These are phyloP conservation scores for Rugonectria rugulosa DNA, from an alignment of 2,329 filamentous ascomycete species.

Conservation along the genomic window DNA sequence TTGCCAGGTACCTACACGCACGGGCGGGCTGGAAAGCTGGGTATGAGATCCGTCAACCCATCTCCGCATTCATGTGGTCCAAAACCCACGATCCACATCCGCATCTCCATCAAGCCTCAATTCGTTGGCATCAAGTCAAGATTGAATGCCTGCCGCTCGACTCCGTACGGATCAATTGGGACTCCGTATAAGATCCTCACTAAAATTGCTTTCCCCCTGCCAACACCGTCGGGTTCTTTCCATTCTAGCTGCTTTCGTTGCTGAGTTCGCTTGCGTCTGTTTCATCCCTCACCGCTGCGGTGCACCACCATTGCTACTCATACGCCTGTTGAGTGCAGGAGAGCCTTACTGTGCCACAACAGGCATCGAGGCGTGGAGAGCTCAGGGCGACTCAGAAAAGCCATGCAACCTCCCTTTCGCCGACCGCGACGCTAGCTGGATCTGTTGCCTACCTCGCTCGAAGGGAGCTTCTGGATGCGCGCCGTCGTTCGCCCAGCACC, in stretches of 20 bases:
- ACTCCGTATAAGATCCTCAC: too few species aligned
- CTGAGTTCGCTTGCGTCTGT: conserved; percentile 5
- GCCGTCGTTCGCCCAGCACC: conserved; percentile 14
- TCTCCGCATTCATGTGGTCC: conserved; percentile 11
- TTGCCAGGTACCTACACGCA: conserved; percentile 14
- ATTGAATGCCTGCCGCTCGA: conserved; percentile 10
- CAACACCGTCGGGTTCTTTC: background rate
- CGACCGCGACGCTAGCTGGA: conserved; percentile 31
- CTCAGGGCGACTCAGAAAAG: conserved; percentile 26
- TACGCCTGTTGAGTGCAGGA: background rate
- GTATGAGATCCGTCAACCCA: conserved; percentile 22
- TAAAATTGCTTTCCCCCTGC: too few species aligned
- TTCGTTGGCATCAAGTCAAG: conserved; percentile 16
- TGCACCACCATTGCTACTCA: conserved; percentile 7
- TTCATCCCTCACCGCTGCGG: conserved; percentile 24
- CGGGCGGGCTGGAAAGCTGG: too few species aligned
- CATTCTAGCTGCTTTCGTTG: background rate
- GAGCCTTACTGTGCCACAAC: conserved; percentile 13
- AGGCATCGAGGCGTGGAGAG: conserved; percentile 16
- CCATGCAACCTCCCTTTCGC: conserved; percentile 38
- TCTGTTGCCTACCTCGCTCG: conserved; percentile 33
- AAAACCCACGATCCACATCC: conserved; percentile 7
- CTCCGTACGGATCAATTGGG: too few species aligned
- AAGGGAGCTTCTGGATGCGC: conserved; percentile 34
- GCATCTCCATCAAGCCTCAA: conserved; percentile 9